A percentile compares a stretch with the other conserved stretches of the same genome.
Conservation (phyloP, 2,329 filamentous ascomycete genomes). For the Pseudogymnoascus sp. region DNA sequence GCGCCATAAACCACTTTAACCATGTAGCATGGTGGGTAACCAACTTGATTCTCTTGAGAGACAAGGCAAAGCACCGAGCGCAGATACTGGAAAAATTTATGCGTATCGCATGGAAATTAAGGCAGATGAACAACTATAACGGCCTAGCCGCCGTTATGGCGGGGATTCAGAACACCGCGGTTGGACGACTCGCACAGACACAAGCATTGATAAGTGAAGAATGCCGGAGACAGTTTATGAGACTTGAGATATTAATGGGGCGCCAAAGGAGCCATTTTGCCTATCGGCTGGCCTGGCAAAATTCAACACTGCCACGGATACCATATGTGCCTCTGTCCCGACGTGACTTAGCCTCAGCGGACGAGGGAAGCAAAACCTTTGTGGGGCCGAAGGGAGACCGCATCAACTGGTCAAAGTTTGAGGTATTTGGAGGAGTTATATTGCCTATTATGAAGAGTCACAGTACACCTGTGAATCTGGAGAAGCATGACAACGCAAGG, state of each 20-base stretch:
- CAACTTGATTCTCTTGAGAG: constrained; percentile 78
- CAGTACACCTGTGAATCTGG: constrained; percentile 41
- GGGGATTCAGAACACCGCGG: constrained; percentile 79
- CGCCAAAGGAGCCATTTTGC: constrained; percentile 88
- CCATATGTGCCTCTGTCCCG: constrained; percentile 88
- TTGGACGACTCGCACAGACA: constrained; percentile 77
- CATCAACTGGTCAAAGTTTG: constrained; percentile 98
- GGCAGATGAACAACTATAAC: constrained; percentile 95
- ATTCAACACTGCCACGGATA: constrained; percentile 81
- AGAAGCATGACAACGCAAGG: constrained; percentile 61
- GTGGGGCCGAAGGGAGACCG: constrained; percentile 64
- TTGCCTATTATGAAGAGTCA: constrained; percentile 79
- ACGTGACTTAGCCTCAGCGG: constrained; percentile 82
- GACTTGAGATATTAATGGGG: constrained; percentile 85
- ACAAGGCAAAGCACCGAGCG: constrained; percentile 92
- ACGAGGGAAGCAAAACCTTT: constrained; percentile 88
- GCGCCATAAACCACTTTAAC: constrained; percentile 91
- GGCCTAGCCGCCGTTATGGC: constrained; percentile 89
- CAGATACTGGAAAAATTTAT: constrained; percentile 94
- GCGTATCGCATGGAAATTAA: constrained; percentile 76
- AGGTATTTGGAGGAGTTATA: constrained; percentile 87
- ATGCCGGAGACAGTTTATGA: constrained; percentile 76
- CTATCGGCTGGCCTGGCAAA: constrained; percentile 96
- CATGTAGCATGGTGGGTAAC: constrained; percentile 76
- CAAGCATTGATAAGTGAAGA: constrained; percentile 64